These are phyloP conservation scores for Alternaria triticina DNA, from an alignment of 2,329 filamentous ascomycete genomes.

Conservation along the genomic window DNA sequence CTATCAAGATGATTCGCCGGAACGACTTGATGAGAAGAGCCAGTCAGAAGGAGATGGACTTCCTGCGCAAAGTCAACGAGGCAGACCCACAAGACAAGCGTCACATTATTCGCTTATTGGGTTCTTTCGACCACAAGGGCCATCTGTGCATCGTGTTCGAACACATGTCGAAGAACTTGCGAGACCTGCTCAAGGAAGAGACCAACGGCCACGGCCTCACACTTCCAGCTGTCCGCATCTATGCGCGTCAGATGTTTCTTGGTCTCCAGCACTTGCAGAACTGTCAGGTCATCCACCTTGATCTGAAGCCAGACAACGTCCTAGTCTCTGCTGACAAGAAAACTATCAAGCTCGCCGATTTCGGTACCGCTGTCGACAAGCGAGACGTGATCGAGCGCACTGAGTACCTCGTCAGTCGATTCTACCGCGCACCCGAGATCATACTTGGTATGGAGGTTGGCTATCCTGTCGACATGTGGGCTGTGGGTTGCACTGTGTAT, in stretches of 20 bases:
- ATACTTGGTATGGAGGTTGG: constrained; percentile 97
- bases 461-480: constrained; percentile 96
- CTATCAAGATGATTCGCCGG: constrained; percentile 97
- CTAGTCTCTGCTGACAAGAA: constrained; percentile 66
- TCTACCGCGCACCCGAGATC: constrained; percentile 96
- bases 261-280: constrained; percentile 86
- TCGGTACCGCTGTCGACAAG: constrained; percentile 93
- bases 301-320: constrained; percentile 98
- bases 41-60: constrained; percentile 92
- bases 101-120: constrained; percentile 86
- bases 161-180: constrained; percentile 81
- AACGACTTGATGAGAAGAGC: constrained; percentile 94
- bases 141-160: constrained; percentile 98
- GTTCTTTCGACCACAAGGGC: constrained; percentile 90
- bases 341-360: constrained; percentile 90
- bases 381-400: constrained; percentile 86
- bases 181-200: constrained; percentile 94
- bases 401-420: constrained; percentile 93
- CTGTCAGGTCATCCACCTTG: constrained; percentile 92
- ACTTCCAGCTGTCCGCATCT: constrained; percentile 81
- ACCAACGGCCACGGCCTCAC: constrained; percentile 82
- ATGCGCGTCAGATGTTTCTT: constrained; percentile 93
- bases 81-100: constrained; percentile 89
- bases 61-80: constrained; percentile 83
- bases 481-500: constrained; percentile 94